Evolutionary conservation across 192 early-diverging fungal genomes (phyloP), one percentile per base, ranked within the genome.

Genomic region (Backusella luteola): DNA sequence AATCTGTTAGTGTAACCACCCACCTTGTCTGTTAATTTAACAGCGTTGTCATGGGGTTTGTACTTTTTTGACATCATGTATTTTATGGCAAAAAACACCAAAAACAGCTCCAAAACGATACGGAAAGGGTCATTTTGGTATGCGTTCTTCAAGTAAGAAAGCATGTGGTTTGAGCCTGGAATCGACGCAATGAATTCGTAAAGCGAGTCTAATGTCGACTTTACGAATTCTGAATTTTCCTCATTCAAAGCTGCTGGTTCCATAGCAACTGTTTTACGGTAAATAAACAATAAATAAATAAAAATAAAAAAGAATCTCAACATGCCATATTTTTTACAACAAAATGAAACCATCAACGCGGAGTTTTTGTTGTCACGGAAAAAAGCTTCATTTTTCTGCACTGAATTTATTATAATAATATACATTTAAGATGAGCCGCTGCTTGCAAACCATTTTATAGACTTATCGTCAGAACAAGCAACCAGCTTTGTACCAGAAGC

Each of bases 111-210:
- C 7, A 99, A 87, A 17, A 92, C 84, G 19, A 92, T 90, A 75
- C 97, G 91, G 83, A 94, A 92, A 1, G 95, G 96, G 85, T 97
- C 97, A 81, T 99, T 89, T 85, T 97, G 95, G 89, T 99, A 93
- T 44, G 94, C 95, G 77, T 90, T 93, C 80, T 93, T 91, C 73
- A 97, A 85, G 84, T 98, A 97, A 76, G 87, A 86, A 79, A 91
- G 85, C 6, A 90, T 88, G 69, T 96, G 88, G 19, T 84, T 85
- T 38, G 92, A 92, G 3, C 95, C 95, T 4, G 95, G 95, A 71
- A 94, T 85, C 32, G 85, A 73, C 36, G 79, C 71, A 3, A 88
- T 75, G 6, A 77, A 73, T 17, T 79, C 75, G 46, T 80, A 83
- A 32, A 86, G 67, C 12, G 85, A 79, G 56, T 76, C 46, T 35